A percentile compares a stretch with the other conserved stretches of the same genome.
These are phyloP conservation scores for Ceratocystis harringtonii DNA, from an alignment of 2,329 filamentous ascomycete genomes.

Conservation along the genomic window DNA sequence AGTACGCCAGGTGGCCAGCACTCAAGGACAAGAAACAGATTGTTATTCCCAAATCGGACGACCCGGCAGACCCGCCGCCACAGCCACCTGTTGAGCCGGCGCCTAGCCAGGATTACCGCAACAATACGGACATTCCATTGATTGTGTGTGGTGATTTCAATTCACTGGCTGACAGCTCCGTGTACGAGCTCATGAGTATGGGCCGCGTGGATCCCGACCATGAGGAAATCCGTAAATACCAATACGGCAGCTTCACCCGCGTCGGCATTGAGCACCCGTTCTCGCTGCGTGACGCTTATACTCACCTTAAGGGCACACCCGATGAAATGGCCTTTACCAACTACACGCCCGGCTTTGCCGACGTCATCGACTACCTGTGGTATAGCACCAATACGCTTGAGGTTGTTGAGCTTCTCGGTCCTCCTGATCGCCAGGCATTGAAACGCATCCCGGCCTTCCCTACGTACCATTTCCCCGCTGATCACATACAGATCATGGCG, in stretches of 20 bases:
- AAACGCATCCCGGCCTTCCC: slow-evolving; percentile 81
- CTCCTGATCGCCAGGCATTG: slow-evolving; percentile 73
- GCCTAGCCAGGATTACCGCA: slow-evolving; percentile 75
- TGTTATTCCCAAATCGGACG: slow-evolving; percentile 28
- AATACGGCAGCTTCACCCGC: slow-evolving; percentile 85
- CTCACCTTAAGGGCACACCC: slow-evolving; percentile 62
- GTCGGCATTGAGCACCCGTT: slow-evolving; percentile 92
- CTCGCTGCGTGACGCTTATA: slow-evolving; percentile 80
- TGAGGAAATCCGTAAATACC: slow-evolving; percentile 59
- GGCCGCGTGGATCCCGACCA: slow-evolving; percentile 68
- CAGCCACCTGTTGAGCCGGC: slow-evolving; percentile 49
- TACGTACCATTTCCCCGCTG: slow-evolving; percentile 85
- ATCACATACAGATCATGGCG: slow-evolving; percentile 78
- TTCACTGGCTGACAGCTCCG: slow-evolving; percentile 70
- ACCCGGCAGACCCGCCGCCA: slow-evolving; percentile 30
- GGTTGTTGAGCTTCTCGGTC: slow-evolving; percentile 68
- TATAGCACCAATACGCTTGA: slow-evolving; percentile 84
- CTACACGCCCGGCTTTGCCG: slow-evolving; percentile 84
- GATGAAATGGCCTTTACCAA: slow-evolving; percentile 89
- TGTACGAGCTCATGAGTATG: slow-evolving; percentile 76
- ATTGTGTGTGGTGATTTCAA: slow-evolving; percentile 95
- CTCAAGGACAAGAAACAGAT: slow-evolving; percentile 65
- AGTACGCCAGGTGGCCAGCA: slow-evolving; percentile 64
- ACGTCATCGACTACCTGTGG: slow-evolving; percentile 95
- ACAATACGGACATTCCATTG: slow-evolving; percentile 74